Conservation (phyloP, 2,329 filamentous ascomycete genomes). For the Mycosphaerella arachidis region DNA sequence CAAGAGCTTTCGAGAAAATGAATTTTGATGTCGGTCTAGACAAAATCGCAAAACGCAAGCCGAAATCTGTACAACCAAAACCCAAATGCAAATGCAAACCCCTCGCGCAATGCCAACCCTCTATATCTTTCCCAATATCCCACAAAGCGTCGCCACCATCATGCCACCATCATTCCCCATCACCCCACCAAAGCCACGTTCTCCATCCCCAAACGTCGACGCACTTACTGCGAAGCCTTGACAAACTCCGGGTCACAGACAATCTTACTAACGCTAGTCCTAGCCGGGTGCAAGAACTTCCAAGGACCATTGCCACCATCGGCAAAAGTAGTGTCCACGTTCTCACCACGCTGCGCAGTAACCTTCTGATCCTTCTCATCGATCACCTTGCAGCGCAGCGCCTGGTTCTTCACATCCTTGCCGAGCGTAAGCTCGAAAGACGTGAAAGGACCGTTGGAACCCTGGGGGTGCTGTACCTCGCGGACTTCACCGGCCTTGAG, state of each 20-base stretch:
- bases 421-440: conserved; percentile 5
- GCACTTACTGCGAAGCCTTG: too few relatives aligned
- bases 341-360: conserved; percentile 6
- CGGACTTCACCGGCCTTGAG: conserved; percentile 6
- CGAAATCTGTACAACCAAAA: too few relatives aligned
- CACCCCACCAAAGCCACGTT: too few relatives aligned
- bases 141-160: too few relatives aligned
- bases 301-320: conserved; percentile 8
- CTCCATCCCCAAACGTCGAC: too few relatives aligned
- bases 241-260: not conserved
- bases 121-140: too few relatives aligned
- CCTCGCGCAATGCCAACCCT: too few relatives aligned
- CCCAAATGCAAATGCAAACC: too few relatives aligned
- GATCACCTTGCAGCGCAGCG: conserved; percentile 13
- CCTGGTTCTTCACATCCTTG: conserved; percentile 8
- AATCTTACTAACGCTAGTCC: conserved; percentile 10
- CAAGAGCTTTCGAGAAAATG: too few relatives aligned
- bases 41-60: too few relatives aligned
- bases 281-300: conserved; percentile 9
- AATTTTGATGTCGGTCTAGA: too few relatives aligned
- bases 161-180: too few relatives aligned
- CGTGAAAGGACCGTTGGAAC: conserved; percentile 10
- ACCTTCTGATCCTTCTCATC: conserved; percentile 6
- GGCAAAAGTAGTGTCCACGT: conserved; percentile 14
- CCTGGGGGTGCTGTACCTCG: conserved; percentile 6